Percentiles rank a stretch among this genome's conserved stretches.
phyloP scores from a whole-genome alignment of 345 rosid genomes.

The Draba incana region DNA sequence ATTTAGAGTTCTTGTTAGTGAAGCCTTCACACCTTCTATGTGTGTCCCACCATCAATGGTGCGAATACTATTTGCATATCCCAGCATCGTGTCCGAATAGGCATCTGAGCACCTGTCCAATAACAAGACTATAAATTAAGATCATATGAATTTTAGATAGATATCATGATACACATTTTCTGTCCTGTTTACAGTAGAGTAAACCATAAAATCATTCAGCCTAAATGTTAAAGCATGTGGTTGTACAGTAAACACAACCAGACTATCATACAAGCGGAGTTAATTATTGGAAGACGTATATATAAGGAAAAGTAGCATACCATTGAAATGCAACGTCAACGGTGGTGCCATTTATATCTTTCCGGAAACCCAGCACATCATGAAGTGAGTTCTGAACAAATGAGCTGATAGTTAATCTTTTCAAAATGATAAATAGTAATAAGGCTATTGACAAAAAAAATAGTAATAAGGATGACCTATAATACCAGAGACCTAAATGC shows the following conservation, averaged over 20 bases:
- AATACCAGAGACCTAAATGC: conserved; percentile 17
- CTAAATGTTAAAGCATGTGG: conserved; percentile 2
- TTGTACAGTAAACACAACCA: conserved; percentile 3
- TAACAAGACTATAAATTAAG: conserved; percentile 6
- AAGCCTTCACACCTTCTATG: conserved; percentile 89
- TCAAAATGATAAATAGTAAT: conserved; percentile 11
- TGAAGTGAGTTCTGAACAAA: conserved; percentile 78
- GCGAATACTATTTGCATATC: conserved; percentile 92
- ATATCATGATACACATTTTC: conserved; percentile 12
- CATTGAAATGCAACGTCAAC: conserved; percentile 88
- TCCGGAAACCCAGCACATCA: conserved; percentile 79
- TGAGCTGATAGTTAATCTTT: conserved; percentile 32
- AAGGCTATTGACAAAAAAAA: not conserved
- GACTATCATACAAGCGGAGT: conserved; percentile 14
- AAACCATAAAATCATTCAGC: conserved; percentile 10
- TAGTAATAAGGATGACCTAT: conserved; percentile 19
- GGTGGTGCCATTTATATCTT: conserved; percentile 64
- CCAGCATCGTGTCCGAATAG: conserved; percentile 89
- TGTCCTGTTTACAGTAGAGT: conserved; percentile 14
- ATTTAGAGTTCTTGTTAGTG: conserved; percentile 88
- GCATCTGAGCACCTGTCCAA: conserved; percentile 87
- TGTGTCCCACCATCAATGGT: conserved; percentile 98
- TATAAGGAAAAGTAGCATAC: conserved; percentile 48
- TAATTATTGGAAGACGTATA: not conserved
- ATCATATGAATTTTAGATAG: conserved; percentile 12